These are phyloP conservation scores for Cruciata laevipes DNA, from an alignment of 257 asterid species.

Conservation along the genomic window DNA sequence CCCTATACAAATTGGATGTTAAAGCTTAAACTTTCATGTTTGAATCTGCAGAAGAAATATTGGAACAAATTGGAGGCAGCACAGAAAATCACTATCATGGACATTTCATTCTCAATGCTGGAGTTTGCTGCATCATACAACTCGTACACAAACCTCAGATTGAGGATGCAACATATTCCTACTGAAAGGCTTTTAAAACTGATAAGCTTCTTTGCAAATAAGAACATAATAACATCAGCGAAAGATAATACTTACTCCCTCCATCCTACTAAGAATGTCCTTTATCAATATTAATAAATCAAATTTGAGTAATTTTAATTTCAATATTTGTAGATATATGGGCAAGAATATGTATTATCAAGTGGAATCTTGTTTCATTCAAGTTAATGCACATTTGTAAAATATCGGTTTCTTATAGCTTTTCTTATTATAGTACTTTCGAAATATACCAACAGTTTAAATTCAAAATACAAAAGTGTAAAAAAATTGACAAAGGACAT, in stretches of 20 bases:
- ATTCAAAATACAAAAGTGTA: too few relatives aligned
- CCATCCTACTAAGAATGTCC: neutral
- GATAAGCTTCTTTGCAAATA: conserved; percentile 4
- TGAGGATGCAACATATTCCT: conserved; percentile 79
- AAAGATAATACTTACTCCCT: neutral
- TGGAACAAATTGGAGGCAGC: conserved; percentile 74
- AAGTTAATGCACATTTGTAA: neutral
- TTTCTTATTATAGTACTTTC: too few relatives aligned
- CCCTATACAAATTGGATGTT: neutral
- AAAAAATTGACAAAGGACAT: too few relatives aligned
- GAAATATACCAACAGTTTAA: too few relatives aligned
- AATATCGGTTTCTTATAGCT: neutral
- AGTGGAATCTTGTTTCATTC: too few relatives aligned
- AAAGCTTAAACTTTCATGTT: conserved; percentile 16
- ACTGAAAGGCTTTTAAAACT: conserved; percentile 60
- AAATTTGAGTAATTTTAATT: neutral
- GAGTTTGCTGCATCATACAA: conserved; percentile 98
- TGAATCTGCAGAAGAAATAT: conserved; percentile 67
- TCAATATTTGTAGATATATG: too few relatives aligned
- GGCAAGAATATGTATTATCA: neutral
- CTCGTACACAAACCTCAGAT: conserved; percentile 74
- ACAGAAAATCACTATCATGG: conserved; percentile 79
- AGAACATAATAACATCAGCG: too few relatives aligned
- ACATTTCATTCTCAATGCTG: conserved; percentile 71
- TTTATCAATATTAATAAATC: neutral